Percentiles rank a stretch among this genome's conserved stretches.
These are phyloP conservation scores for Pleodorina starrii DNA, from an alignment of 139 green algal genomes.

Conservation along the genomic window DNA sequence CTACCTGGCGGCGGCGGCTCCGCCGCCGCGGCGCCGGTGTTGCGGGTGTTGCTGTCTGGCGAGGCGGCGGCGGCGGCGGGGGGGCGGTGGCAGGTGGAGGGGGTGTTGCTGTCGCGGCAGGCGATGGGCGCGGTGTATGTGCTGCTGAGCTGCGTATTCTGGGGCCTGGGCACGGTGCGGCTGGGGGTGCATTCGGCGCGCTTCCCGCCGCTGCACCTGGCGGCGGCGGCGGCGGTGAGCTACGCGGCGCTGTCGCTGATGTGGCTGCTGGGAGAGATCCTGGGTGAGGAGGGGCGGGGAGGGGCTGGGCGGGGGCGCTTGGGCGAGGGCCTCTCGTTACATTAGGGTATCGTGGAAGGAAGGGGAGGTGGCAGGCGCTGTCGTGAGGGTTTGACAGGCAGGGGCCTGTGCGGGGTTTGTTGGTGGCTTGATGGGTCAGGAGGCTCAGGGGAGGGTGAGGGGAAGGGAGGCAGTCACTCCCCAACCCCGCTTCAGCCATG, in stretches of 20 bases:
- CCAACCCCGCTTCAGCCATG: no score
- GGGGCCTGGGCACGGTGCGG: conserved; percentile 36
- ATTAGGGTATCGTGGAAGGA: background rate
- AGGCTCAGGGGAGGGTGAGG: no score
- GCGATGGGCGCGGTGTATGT: conserved; percentile 1
- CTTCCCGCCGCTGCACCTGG: conserved; percentile 29
- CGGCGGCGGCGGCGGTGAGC: background rate
- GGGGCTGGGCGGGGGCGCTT: no score
- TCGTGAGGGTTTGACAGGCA: no score
- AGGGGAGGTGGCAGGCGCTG: background rate
- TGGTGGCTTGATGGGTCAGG: no score
- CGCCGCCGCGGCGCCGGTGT: background rate
- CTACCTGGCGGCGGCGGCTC: background rate
- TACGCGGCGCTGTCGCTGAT: conserved; percentile 40
- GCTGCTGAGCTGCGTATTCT: conserved; percentile 41
- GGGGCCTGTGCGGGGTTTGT: no score
- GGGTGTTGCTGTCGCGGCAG: background rate
- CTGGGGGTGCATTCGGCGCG: conserved; percentile 36
- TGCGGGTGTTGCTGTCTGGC: background rate
- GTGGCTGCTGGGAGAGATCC: conserved; percentile 20
- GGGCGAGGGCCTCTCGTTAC: no score
- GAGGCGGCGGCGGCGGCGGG: background rate
- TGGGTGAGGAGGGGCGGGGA: background rate
- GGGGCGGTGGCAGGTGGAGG: background rate
- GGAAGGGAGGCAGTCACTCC: no score